These are phyloP conservation scores for Entoloma clypeatum DNA, from an alignment of 1,284 basidiomycete genomes.

Conservation along the genomic window DNA sequence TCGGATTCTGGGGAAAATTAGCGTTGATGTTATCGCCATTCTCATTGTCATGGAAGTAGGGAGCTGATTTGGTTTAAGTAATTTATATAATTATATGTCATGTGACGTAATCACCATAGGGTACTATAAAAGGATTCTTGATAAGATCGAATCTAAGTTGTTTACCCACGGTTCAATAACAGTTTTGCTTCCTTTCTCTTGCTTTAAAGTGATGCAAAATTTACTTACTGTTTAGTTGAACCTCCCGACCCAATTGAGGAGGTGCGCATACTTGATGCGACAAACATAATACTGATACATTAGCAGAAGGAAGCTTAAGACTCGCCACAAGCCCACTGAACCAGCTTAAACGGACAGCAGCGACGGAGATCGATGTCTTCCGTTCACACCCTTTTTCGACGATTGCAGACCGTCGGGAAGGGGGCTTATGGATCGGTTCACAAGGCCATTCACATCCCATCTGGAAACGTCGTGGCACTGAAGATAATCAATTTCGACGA, in stretches of 20 bases:
- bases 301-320: too few species aligned
- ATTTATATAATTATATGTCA: neutral
- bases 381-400: slow-evolving; percentile 59
- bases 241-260: too few species aligned
- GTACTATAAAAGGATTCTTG: neutral
- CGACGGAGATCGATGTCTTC: slow-evolving; percentile 44
- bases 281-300: too few species aligned
- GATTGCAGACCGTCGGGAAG: slow-evolving; percentile 83
- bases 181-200: too few species aligned
- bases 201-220: too few species aligned
- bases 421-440: slow-evolving; percentile 97
- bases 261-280: too few species aligned
- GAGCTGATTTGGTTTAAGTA: neutral
- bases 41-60: slow-evolving; percentile 28
- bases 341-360: too few species aligned
- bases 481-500: slow-evolving; percentile 97
- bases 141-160: too few species aligned
- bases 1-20: slow-evolving; percentile 31
- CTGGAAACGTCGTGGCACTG: slow-evolving; percentile 87
- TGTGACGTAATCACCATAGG: neutral
- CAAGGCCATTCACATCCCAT: slow-evolving; percentile 82
- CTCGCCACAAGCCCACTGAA: too few species aligned
- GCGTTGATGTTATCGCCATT: slow-evolving; percentile 31
- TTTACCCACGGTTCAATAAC: too few species aligned
- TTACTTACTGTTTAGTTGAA: too few species aligned